phyloP scores from a whole-genome alignment of 2,329 filamentous ascomycete genomes.

The Curvularia verruculosa region DNA sequence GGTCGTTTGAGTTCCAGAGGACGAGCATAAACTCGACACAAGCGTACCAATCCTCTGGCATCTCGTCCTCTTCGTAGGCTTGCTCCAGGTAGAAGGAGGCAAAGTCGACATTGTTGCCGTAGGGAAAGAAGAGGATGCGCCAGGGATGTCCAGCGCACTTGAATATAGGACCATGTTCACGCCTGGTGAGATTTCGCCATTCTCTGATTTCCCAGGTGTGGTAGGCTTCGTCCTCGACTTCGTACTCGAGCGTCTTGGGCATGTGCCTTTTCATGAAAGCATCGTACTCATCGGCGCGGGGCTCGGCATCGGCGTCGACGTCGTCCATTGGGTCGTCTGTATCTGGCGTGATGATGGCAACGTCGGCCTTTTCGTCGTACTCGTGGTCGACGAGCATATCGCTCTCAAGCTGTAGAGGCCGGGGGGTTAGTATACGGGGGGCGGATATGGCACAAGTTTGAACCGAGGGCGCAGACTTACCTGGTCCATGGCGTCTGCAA shows the following conservation, averaged over 20 bases:
- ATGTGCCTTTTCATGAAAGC: slow-evolving; percentile 84
- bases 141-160: slow-evolving; percentile 86
- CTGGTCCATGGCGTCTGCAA: slow-evolving; percentile 44
- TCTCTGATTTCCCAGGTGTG: slow-evolving; percentile 87
- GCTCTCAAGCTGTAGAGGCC: slow-evolving; percentile 59
- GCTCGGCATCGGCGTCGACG: slow-evolving; percentile 59
- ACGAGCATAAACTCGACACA: slow-evolving; percentile 96
- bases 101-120: slow-evolving; percentile 91
- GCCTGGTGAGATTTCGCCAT: slow-evolving; percentile 78
- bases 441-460: background rate
- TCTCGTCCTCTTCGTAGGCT: slow-evolving; percentile 76
- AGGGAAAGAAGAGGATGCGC: slow-evolving; percentile 95
- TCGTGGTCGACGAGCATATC: slow-evolving; percentile 69
- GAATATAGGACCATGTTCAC: slow-evolving; percentile 87
- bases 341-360: slow-evolving; percentile 67
- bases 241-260: slow-evolving; percentile 77
- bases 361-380: slow-evolving; percentile 66
- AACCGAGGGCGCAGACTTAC: slow-evolving; percentile 37
- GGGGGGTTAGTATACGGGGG: slow-evolving; percentile 16
- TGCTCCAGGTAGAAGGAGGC: slow-evolving; percentile 97
- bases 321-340: slow-evolving; percentile 64
- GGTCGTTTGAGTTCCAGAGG: slow-evolving; percentile 91
- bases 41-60: slow-evolving; percentile 90
- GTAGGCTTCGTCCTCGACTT: slow-evolving; percentile 75
- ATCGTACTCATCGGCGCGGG: slow-evolving; percentile 69